phyloP scores from a whole-genome alignment of 2,329 filamentous ascomycete genomes.

The Teratosphaeria zuluensis region DNA sequence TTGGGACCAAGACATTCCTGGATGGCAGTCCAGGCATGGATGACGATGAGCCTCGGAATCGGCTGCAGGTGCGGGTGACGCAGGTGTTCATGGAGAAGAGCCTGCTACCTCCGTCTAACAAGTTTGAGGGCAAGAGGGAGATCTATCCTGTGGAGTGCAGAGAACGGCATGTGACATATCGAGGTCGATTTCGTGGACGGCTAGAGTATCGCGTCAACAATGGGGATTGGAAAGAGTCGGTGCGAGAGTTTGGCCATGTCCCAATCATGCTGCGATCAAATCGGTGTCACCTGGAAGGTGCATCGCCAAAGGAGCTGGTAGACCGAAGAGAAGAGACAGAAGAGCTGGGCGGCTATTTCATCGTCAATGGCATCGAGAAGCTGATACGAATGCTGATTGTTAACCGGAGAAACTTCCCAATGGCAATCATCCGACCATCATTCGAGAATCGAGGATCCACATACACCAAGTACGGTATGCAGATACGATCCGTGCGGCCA shows the following conservation, averaged over 20 bases:
- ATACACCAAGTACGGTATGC: conserved; percentile 84
- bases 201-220: conserved; percentile 83
- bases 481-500: conserved; percentile 84
- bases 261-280: conserved; percentile 93
- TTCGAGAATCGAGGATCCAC: conserved; percentile 78
- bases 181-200: conserved; percentile 72
- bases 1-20: conserved; percentile 78
- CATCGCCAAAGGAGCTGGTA: conserved; percentile 73
- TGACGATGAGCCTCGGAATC: conserved; percentile 52
- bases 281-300: conserved; percentile 78
- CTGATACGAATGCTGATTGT: conserved; percentile 87
- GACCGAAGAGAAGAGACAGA: conserved; percentile 88
- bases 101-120: conserved; percentile 69
- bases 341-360: conserved; percentile 91
- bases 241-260: conserved; percentile 76
- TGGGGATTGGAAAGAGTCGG: conserved; percentile 70
- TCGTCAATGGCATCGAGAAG: conserved; percentile 97
- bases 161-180: conserved; percentile 85
- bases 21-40: conserved; percentile 58
- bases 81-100: conserved; percentile 77
- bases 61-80: conserved; percentile 66
- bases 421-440: conserved; percentile 85
- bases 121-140: conserved; percentile 71
- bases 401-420: conserved; percentile 84
- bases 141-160: conserved; percentile 88